Evolutionary conservation across 768 basidiomycete species (phyloP), one percentile per base, ranked within the genome.

Genomic region (Clitopilus hobsonii): DNA sequence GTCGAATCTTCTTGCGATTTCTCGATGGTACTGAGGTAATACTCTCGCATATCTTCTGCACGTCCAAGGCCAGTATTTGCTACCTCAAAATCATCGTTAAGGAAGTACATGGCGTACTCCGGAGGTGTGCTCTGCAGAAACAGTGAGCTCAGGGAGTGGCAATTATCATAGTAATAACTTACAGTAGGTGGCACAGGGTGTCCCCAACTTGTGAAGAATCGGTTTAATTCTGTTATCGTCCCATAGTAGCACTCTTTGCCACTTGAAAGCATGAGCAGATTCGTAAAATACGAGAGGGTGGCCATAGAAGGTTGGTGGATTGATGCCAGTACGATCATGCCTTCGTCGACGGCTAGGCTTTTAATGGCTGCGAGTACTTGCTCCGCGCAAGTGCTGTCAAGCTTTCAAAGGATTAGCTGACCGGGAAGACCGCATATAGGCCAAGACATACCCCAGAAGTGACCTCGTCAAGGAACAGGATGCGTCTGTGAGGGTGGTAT

Each of bases 301-400:
- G 82, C 82, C 22, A 79, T 78, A 20, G 80, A 77, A 0, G 86
- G 86, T 55, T 88, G 86, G 59, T 89, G 87, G 52, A 89, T 84
- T 4, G 83, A 83, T n/a, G 82, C 79, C 47, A 88, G 74, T 28
- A 86, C 75, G 29, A 84, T 78, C 53, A 83, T 80, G 22, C 74
- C 73, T 55, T 79, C 75, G 5, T 74, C 68, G 23, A 70, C 60
- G 0, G 82, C 77, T 8, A 84, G 65, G 16, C 67, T 67, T 16
- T 71, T 71, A 24, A 81, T 75, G 32, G 80, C 68, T 4, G 70
- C 61, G 60, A 79, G 68, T 2, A 78, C 77, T 56, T 74, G 72
- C 1, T 71, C 63, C 22, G 74, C 69, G 5, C 76, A 70, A 6
- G 75, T 78, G 50, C 81, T 77, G 61, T 81, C 82, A 7, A 83